Base-by-base conservation (phyloP, 1,284 basidiomycete species). In the Sanghuangporus baumii region DNA sequence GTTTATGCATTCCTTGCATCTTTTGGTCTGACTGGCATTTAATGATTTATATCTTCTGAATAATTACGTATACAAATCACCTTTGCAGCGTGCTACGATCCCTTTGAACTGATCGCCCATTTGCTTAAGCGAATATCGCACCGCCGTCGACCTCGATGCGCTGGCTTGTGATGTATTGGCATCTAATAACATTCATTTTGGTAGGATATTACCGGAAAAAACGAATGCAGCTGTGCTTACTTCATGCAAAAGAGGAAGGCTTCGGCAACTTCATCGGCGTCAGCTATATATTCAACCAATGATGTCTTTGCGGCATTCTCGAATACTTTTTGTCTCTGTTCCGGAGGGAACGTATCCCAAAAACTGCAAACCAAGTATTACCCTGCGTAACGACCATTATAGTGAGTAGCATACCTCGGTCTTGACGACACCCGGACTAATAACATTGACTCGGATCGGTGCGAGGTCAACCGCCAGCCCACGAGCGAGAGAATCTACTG, bases 191-290 rank as follows among this genome's bases (percentile, higher is more conserved):
- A 31, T 31, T 31, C n/a, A 37, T 26, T 23, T 31, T 8, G 26
- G n/a, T 51, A n/a, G 6, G 36, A 14, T 38, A 38, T 6, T 6
- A 18, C 9, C 6, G 12, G 40, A 8, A 47, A 36, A 18, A 8
- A 18, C 20, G 18, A 12, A 14, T 18, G 41, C 16, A 9, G 2
- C 14, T 7, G 38, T 20, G 12, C 57, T 64, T 48, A 69, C 67
- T 69, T 69, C 68, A 69, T 69, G 3, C 66, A 55, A 57, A 67
- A 69, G 11, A 68, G 50, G 57, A 68, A 69, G 34, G 67, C 63
- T 50, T 69, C 68, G 7, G 68, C 68, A 52, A 69, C 65, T 59
- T 69, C 68, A 11, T 67, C 63, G 18, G 68, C 62, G 1, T 61
- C 59, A 11, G 64, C 66, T 18, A 67, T 59, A 43, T 66, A 65